Percentiles rank a stretch among this genome's conserved stretches.
These are phyloP conservation scores for Cyberlindnera japonica DNA, from an alignment of 805 yeast genomes.

Conservation along the genomic window DNA sequence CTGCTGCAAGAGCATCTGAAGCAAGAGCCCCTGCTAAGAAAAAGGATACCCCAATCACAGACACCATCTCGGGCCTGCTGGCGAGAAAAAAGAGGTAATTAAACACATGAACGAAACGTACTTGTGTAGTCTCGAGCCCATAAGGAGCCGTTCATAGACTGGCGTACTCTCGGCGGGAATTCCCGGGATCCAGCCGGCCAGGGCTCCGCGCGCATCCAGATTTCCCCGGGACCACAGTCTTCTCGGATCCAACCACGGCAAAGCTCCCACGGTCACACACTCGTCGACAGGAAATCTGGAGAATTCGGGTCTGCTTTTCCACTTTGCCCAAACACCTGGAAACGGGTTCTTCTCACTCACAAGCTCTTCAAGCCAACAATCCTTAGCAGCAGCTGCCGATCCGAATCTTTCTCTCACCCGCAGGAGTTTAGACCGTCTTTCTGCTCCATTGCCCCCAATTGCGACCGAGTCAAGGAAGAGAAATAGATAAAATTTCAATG, in stretches of 20 bases:
- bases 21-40: not conserved
- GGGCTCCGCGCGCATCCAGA: too few relatives aligned
- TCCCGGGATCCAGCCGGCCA: too few relatives aligned
- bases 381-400: too few relatives aligned
- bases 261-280: not conserved
- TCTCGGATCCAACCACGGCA: constrained; percentile 1
- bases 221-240: not conserved
- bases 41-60: constrained; percentile 3
- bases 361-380: too few relatives aligned
- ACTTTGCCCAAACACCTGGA: not conserved
- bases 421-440: too few relatives aligned
- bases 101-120: too few relatives aligned
- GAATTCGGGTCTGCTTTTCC: not conserved
- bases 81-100: constrained; percentile 9
- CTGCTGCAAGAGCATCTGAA: too few relatives aligned
- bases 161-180: too few relatives aligned
- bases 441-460: not conserved
- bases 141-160: too few relatives aligned
- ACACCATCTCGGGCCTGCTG: constrained; percentile 7
- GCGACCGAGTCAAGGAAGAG: not conserved
- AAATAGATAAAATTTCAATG: not conserved
- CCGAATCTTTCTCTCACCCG: too few relatives aligned
- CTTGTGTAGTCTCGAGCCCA: too few relatives aligned
- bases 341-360: too few relatives aligned
- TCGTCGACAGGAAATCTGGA: not conserved